phyloP scores from a whole-genome alignment of 495 filamentous ascomycete genomes.

The Podospora pseudopauciseta region DNA sequence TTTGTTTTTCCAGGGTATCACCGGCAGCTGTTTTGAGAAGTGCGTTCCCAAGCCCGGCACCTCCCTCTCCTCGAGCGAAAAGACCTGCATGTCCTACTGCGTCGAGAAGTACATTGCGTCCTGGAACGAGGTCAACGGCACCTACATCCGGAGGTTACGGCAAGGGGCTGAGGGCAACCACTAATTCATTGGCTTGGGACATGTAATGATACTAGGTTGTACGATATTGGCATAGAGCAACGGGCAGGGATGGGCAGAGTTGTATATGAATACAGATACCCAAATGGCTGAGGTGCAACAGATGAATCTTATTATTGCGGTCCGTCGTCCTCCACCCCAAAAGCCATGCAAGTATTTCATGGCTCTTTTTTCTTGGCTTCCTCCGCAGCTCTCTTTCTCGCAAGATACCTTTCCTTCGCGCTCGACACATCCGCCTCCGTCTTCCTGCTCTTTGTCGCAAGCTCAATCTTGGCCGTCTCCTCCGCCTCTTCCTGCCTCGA shows the following conservation, averaged over 20 bases:
- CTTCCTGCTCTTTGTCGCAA: constrained; percentile 67
- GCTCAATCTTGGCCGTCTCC: constrained; percentile 62
- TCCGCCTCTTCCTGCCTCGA: constrained; percentile 71
- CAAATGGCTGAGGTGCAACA: background rate
- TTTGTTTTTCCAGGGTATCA: constrained; percentile 69
- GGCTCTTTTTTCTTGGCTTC: constrained; percentile 55
- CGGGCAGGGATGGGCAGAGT: background rate
- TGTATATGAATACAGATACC: background rate
- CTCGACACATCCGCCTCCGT: constrained; percentile 78
- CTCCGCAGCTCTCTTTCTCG: constrained; percentile 77
- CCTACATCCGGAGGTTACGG: constrained; percentile 72
- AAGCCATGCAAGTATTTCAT: background rate
- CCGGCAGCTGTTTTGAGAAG: constrained; percentile 92
- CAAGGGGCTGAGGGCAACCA: constrained; percentile 43
- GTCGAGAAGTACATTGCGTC: constrained; percentile 97
- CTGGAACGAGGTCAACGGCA: constrained; percentile 80
- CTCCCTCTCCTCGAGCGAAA: constrained; percentile 69
- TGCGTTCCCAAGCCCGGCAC: constrained; percentile 83
- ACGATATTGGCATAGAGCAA: background rate
- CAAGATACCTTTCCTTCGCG: constrained; percentile 83
- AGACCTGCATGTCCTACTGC: constrained; percentile 75
- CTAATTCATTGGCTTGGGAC: constrained; percentile 3
- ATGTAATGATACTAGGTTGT: background rate
- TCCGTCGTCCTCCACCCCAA: background rate
- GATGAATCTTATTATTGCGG: too few species aligned